Base-by-base conservation (phyloP, 306 rosid genomes). In the Carpinus fangiana region DNA sequence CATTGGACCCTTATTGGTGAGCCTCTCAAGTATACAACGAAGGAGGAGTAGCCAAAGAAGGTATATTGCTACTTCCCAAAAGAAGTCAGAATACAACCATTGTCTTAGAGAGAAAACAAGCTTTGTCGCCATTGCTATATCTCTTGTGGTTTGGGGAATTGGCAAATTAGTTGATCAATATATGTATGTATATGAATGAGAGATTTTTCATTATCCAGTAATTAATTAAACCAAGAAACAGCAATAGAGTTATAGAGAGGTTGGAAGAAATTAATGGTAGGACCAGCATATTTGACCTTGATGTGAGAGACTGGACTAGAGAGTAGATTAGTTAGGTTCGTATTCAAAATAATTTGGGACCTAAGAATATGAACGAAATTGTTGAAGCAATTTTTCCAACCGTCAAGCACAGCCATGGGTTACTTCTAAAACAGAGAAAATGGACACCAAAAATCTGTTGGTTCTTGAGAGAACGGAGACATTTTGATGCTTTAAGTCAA, bases 1-100 rank as follows among this genome's bases (percentile, higher is more conserved):
- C 82, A 86, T 79, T 23, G 88, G 89, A 31, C 88, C 86, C 16
- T 45, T 85, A 83, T 68, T 83, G 79, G 84, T 81, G 59, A 81
- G 72, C 43, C 36, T 81, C 71, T 79, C 83, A 38, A 75, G 51
- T 23, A 78, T 36, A 52, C 83, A 84, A 45, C 76, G 62, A 3
- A 74, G 72, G 36, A 84, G 21, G 73, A 84, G 60, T 1, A 86
- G 78, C 16, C 75, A 81, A 53, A 80, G 28, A 54, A 82, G 54
- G 71, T 84, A 83, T 43, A 64, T 4, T 14, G 78, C 56, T 12
- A 76, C 38, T 70, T 81, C 88, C 77, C 73, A 78, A 60, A 69
- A 59, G 7, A 79, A 45, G 48, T 56, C 47, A 48, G 45, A 26
- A 34, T 13, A 59, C 51, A 83, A 43, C 75, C 60, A 75, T 67